phyloP scores from a whole-genome alignment of 1,139 yeast genomes.

The Protomyces arabidopsidicola region DNA sequence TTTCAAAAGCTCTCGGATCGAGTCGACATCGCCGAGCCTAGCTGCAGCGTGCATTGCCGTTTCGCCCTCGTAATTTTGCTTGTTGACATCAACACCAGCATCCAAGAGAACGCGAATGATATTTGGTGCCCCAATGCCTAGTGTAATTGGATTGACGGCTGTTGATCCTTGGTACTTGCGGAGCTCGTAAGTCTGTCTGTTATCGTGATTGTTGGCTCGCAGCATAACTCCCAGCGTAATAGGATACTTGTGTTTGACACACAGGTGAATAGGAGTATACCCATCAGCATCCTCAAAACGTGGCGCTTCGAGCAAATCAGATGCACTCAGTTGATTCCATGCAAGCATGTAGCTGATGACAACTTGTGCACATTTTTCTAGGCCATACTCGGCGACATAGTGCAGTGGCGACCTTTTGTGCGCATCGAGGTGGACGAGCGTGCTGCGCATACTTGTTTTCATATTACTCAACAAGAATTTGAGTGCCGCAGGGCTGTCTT shows the following conservation, averaged over 20 bases:
- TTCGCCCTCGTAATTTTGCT: slow-evolving; percentile 61
- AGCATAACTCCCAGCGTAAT: slow-evolving; percentile 62
- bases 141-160: slow-evolving; percentile 8
- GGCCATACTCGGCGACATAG: slow-evolving; percentile 83
- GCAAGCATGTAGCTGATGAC: slow-evolving; percentile 51
- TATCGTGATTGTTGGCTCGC: slow-evolving; percentile 31
- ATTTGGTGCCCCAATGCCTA: slow-evolving; percentile 47
- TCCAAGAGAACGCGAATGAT: slow-evolving; percentile 54
- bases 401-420: slow-evolving; percentile 83
- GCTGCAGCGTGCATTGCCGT: slow-evolving; percentile 78
- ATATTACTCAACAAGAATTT: slow-evolving; percentile 52
- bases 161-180: slow-evolving; percentile 36
- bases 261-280: slow-evolving; percentile 74
- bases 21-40: slow-evolving; percentile 53
- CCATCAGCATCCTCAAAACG: slow-evolving; percentile 83
- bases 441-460: slow-evolving; percentile 51
- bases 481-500: slow-evolving; percentile 52
- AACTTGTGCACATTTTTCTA: slow-evolving; percentile 56
- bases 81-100: slow-evolving; percentile 62
- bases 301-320: slow-evolving; percentile 47
- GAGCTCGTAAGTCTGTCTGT: slow-evolving; percentile 45
- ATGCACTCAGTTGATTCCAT: slow-evolving; percentile 41
- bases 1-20: slow-evolving; percentile 54
- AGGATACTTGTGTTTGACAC: slow-evolving; percentile 80
- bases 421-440: slow-evolving; percentile 63